Evolutionary conservation across 164 flowering plant genomes (phyloP), one percentile per base, ranked within the genome.

Genomic region (Kingdonia uniflora): DNA sequence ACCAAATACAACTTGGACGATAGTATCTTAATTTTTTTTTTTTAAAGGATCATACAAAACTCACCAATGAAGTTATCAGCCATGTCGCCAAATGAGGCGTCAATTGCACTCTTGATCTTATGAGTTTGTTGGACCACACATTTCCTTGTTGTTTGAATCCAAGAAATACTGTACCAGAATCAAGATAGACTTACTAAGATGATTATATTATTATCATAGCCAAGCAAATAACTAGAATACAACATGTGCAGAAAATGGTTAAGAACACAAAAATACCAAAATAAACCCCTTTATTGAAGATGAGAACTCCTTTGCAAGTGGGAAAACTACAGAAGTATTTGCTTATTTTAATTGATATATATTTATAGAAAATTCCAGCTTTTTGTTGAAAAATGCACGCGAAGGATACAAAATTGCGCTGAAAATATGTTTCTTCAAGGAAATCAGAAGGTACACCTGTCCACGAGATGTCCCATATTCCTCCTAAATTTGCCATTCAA

Each of bases 41-140:
- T n/a, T n/a, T n/a, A 50, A 16, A 20, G 8, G 35, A 4, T 3
- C 35, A 29, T 29, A 4, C 35, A 29, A 29, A 4, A 29, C 35
- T 67, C 72, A 83, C 87, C 95, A 56, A 63, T 43, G 54, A 78
- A 62, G 45, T 74, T 80, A 66, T 70, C 69, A 14, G 77, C 35
- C 56, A 71, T 54, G 70, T 79, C 87, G 62, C 87, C 88, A 64
- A 58, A 80, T 11, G 95, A 81, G 64, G 96, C 85, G 63, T 71
- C 91, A 81, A 78, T 79, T 15, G 95, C 80, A 72, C 82, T 76
- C 58, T 50, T 73, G 55, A 77, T 56, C 56, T 52, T 50, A 44
- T 49, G 57, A 23, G 45, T 43, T 47, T 61, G 51, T 19, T 40
- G 52, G 43, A 42, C 47, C 19, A 43, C 51, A 22, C 42, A 51